A percentile compares a stretch with the other conserved stretches of the same genome.
These are phyloP conservation scores for Chlorella ohadii DNA, from an alignment of 139 green algal species.

Conservation along the genomic window DNA sequence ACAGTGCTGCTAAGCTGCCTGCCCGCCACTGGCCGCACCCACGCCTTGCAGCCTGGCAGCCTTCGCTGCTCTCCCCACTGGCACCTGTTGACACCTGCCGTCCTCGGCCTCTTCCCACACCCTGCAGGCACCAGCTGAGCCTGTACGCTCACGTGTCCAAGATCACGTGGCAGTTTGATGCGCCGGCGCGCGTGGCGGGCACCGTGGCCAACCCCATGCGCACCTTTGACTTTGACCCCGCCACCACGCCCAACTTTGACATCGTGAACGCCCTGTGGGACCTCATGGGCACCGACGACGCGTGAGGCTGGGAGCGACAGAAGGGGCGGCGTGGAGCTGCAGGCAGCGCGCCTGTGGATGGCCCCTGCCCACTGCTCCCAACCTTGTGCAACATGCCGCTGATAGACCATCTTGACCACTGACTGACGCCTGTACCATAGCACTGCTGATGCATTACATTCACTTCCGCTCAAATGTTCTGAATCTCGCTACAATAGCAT, in stretches of 20 bases:
- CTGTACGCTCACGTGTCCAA: slow-evolving; percentile 74
- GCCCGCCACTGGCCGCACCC: no score
- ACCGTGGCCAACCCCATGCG: slow-evolving; percentile 45
- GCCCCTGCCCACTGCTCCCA: no score
- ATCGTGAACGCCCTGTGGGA: slow-evolving; percentile 42
- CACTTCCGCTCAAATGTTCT: background rate
- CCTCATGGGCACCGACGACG: slow-evolving; percentile 30
- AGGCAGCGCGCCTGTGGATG: no score
- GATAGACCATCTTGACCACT: background rate
- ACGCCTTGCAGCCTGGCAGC: background rate
- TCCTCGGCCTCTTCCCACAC: no score
- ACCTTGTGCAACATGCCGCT: background rate
- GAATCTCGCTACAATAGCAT: no score
- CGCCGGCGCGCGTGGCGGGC: slow-evolving; percentile 46
- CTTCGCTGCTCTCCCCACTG: background rate
- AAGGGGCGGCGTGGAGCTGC: background rate
- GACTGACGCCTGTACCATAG: background rate
- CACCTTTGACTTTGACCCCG: slow-evolving; percentile 42
- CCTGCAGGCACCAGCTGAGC: slow-evolving; percentile 63
- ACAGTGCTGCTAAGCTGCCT: no score
- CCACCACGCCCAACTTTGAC: slow-evolving; percentile 22
- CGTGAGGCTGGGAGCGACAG: background rate
- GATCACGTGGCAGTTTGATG: slow-evolving; percentile 62
- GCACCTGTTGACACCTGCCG: no score
- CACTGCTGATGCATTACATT: background rate